Evolutionary conservation across 176 grass and related monocot species (phyloP).

Genomic region (Triticum urartu): DNA sequence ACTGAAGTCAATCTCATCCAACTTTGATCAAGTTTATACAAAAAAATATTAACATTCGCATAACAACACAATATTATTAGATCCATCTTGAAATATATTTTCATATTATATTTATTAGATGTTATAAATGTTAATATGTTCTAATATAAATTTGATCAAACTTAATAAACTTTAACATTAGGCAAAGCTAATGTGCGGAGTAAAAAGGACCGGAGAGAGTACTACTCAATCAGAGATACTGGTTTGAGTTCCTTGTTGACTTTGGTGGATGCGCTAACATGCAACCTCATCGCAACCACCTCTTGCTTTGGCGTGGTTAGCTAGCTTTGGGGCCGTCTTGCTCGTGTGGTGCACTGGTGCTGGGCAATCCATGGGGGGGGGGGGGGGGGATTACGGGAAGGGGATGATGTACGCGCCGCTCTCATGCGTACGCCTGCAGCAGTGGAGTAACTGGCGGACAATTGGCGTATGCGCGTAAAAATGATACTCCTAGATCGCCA

Average conservation of each 20-base stretch:
- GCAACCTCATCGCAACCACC: background rate
- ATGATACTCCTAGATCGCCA: background rate
- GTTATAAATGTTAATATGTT: no score
- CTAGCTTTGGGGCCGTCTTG: background rate
- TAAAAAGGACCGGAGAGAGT: no score
- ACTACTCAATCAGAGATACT: background rate
- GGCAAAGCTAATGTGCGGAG: no score
- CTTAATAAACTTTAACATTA: no score
- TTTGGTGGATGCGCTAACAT: background rate
- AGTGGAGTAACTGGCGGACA: background rate
- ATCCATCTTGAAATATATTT: no score
- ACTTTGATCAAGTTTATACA: no score
- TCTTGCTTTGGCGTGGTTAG: background rate
- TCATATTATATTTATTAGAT: no score
- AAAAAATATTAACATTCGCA: no score
- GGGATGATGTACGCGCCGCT: background rate
- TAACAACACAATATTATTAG: no score
- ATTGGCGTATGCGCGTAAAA: background rate
- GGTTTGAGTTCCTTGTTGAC: background rate
- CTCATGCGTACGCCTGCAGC: background rate
- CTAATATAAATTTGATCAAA: no score
- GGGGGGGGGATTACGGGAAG: no score
- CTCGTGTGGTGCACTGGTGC: background rate
- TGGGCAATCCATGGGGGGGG: background rate
- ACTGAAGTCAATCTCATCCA: no score